Evolutionary conservation across 2,329 filamentous ascomycete genomes (phyloP), one percentile per base, ranked within the genome.

Genomic region (Didymella sp.): DNA sequence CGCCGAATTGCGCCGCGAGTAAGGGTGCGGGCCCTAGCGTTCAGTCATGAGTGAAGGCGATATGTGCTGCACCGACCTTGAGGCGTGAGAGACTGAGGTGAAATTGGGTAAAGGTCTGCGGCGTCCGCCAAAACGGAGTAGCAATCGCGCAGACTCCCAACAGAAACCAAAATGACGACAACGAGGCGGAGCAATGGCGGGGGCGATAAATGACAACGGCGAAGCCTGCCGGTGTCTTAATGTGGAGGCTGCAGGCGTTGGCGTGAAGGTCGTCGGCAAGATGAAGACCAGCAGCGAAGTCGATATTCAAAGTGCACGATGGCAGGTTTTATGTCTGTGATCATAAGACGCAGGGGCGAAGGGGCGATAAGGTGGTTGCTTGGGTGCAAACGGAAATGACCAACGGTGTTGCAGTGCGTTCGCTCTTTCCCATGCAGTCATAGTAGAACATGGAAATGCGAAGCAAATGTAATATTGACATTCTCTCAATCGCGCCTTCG

Each of bases 381-480:
- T 17, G 12, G 13, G 37, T 38, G 15, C 51, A 55, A 55, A 55
- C 52, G 41, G 42, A 43, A 37, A 47, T 22, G 24, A 44, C 49
- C 19, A 44, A 48, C 48, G 12, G 21, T n/a, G 6, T 19, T 48
- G 38, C 44, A 47, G 30, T n/a, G 53, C 33, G 25, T 38, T 37
- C 48, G 43, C 30, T 19, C 42, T 24, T 51, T 22, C 48, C 19
- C 24, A 22, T 21, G 24, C 22, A 46, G 6, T 19, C 6, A 28
- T 22, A 28, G 11, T 31, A 6, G 4, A 43, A 28, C 28, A 25
- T n/a, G 2, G 25, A 15, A 43, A 11, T 13, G 37, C 17, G 24
- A 31, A 47, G 28, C 28, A 19, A 37, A 28, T 2, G 3, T 24
- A 13, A 27, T 7, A 38, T 15, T 3, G 12, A 5, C 3, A 8